Conservation (phyloP, 805 yeast species). For the Kurtzmaniella fragi region DNA sequence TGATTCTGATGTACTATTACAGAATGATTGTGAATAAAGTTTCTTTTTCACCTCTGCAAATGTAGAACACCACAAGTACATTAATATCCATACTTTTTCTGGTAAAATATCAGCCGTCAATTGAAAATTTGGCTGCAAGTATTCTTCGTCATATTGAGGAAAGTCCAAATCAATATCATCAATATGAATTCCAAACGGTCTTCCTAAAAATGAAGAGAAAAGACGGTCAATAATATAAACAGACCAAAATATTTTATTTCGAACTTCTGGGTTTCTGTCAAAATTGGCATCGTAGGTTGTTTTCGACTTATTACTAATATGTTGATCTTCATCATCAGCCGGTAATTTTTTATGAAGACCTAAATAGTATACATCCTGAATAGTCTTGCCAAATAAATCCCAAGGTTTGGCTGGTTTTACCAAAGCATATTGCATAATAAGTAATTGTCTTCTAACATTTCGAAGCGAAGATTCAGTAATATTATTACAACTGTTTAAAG, state of each 20-base stretch:
- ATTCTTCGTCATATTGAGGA: neutral
- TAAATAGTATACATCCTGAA: neutral
- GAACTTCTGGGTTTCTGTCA: neutral
- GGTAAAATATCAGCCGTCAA: no score
- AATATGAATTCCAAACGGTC: neutral
- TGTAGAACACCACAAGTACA: no score
- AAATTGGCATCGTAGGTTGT: neutral
- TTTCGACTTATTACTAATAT: no score
- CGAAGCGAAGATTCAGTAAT: neutral
- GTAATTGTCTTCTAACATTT: neutral
- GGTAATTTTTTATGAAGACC: neutral
- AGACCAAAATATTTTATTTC: conserved; percentile 4
- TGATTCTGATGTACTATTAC: no score
- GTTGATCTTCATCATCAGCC: no score
- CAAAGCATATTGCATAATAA: neutral
- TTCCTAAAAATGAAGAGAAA: neutral
- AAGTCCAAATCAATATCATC: neutral
- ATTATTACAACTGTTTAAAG: neutral
- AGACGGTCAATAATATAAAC: neutral
- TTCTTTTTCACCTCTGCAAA: no score
- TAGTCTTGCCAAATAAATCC: neutral
- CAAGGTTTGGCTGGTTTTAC: neutral
- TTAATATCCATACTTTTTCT: no score
- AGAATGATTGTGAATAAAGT: no score
- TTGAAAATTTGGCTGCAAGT: no score